Evolutionary conservation across 2,329 filamentous ascomycete genomes (phyloP).

Genomic region (Ascochyta pisi): DNA sequence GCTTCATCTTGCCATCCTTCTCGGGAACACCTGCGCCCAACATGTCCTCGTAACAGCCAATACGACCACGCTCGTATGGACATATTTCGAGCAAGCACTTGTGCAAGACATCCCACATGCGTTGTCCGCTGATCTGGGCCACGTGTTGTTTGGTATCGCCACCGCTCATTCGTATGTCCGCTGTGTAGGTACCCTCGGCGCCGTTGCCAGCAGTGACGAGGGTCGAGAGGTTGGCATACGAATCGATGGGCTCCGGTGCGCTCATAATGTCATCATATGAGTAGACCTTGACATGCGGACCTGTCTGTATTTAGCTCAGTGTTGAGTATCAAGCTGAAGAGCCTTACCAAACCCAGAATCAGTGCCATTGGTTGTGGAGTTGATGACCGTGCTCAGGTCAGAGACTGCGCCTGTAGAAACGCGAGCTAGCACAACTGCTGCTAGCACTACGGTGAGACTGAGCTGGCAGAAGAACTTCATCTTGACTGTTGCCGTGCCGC

Average conservation of each 20-base stretch:
- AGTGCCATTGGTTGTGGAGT: background rate
- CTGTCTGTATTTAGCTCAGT: background rate
- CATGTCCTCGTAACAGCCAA: conserved; percentile 7
- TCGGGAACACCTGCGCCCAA: background rate
- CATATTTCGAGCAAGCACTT: conserved; percentile 2
- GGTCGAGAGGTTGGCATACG: background rate
- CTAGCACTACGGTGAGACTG: background rate
- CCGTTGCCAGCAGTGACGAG: background rate
- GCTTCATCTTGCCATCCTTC: background rate
- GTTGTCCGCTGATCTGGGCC: background rate
- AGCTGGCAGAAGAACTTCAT: background rate
- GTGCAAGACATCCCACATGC: conserved; percentile 4
- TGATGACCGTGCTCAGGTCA: background rate
- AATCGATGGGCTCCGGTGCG: background rate
- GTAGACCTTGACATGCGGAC: background rate
- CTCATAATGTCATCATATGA: background rate
- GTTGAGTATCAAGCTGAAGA: background rate
- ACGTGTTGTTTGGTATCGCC: conserved; percentile 5
- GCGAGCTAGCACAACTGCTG: background rate
- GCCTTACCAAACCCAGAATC: background rate
- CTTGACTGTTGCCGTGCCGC: background rate
- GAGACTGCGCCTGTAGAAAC: background rate
- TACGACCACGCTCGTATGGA: background rate
- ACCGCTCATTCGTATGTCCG: conserved; percentile 2
- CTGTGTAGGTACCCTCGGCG: background rate